Evolutionary conservation across 345 rosid genomes (phyloP), one percentile per base, ranked within the genome.

Genomic region (Boechera stricta): DNA sequence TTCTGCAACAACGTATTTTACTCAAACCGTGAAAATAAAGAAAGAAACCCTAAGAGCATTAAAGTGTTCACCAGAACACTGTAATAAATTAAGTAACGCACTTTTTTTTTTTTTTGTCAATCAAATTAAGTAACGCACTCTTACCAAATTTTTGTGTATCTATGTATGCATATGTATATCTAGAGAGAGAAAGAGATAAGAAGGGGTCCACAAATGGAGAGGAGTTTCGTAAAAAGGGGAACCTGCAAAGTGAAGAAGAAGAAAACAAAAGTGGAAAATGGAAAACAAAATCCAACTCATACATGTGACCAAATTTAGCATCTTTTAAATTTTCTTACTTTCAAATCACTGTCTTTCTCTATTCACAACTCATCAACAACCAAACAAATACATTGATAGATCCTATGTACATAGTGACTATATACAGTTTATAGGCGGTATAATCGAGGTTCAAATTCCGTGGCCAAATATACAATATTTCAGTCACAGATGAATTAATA

Each of bases 241-340:
- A 62, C 71, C 70, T 76, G 84, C 67, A 80, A 81, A 39, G 59
- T 72, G 58, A 48, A 72, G 74, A 75, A 82, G 76, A 85, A 78
- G 81, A 81, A 79, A 79, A 84, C 87, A 82, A 85, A 82, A 71
- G 41, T 63, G 29, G 82, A 67, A 79, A 79, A 68, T 72, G 57
- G 47, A 77, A 69, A 79, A 73, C 72, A 70, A 73, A 73, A 79
- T 60, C 70, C 81, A 68, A 81, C 81, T 81, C 83, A 68, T 68
- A 73, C 78, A 84, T 84, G 81, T 72, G 81, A 77, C 78, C 80
- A 74, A 82, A 78, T 79, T 71, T 79, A 82, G 80, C 64, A 80
- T 74, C 77, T 69, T 74, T 73, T 54, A 42, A 72, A 32, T 13
- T 61, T 73, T 67, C 28, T 71, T 51, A 56, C 79, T 62, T 58